Evolutionary conservation across 306 rosid genomes (phyloP).

Genomic region (Sindora glabra): DNA sequence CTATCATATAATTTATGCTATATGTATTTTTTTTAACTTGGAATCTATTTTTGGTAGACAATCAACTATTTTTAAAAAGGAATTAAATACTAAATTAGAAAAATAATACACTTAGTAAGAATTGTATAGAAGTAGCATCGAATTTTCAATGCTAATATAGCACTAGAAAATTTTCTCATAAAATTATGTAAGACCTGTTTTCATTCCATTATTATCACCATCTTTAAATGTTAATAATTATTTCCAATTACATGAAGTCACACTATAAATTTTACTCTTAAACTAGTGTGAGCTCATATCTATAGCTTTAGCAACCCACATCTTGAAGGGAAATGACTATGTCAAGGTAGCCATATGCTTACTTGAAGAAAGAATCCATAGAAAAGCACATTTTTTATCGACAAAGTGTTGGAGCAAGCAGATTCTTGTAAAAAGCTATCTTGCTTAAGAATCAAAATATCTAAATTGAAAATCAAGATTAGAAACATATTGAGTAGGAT

Average conservation of each 20-base stretch:
- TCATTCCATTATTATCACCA: too few species aligned
- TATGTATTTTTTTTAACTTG: too few species aligned
- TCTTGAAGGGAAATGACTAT: slow-evolving; percentile 27
- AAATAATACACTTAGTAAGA: too few species aligned
- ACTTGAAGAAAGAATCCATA: slow-evolving; percentile 48
- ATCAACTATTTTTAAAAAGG: too few species aligned
- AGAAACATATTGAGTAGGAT: slow-evolving; percentile 61
- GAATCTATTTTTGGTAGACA: too few species aligned
- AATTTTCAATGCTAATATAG: too few species aligned
- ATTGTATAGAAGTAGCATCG: too few species aligned
- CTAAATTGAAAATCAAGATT: slow-evolving; percentile 64
- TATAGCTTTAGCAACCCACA: background rate
- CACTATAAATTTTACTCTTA: slow-evolving; percentile 28
- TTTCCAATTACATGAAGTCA: slow-evolving; percentile 6
- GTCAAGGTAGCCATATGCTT: slow-evolving; percentile 17
- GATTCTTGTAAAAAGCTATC: slow-evolving; percentile 35
- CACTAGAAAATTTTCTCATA: too few species aligned
- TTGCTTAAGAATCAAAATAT: slow-evolving; percentile 47
- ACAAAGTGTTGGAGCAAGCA: slow-evolving; percentile 53
- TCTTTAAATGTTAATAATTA: too few species aligned
- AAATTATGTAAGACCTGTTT: slow-evolving; percentile 51
- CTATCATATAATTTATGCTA: too few species aligned
- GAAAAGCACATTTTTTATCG: slow-evolving; percentile 77
- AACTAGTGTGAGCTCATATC: too few species aligned
- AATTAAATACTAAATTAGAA: too few species aligned